Base-by-base conservation (phyloP, 495 filamentous ascomycete genomes). In the Echria macrotheca region DNA sequence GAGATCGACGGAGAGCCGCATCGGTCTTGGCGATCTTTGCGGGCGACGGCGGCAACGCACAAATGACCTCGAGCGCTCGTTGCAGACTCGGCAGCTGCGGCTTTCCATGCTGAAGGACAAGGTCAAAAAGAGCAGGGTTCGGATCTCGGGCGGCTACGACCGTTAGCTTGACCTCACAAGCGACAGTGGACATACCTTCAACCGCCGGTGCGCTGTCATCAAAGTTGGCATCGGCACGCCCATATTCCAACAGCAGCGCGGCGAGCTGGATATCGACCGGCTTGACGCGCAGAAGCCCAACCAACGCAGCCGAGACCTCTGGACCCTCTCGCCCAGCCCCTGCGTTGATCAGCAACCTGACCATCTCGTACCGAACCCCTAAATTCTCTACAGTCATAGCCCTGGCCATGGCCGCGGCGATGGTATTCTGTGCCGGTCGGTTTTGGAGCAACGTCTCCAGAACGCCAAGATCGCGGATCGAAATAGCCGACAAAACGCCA, bases 141-240 rank as follows among this genome's bases (percentile, higher is more conserved):
- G 58, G 54, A 38, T 69, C 59, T 7, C 57, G 14, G 6, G 57
- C 57, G 36, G 72, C 73, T 61, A 25, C 11, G 14, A 22, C 19
- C 9, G n/a, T n/a, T n/a, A n/a, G n/a, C n/a, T n/a, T n/a, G n/a
- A n/a, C n/a, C n/a, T n/a, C n/a, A n/a, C n/a, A n/a, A n/a, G 0
- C 21, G 14, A 12, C 11, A 23, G 2, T 17, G 18, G 9, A 21
- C 0, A 18, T 4, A n/a, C 11, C 11, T 9, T 4, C 21, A n/a
- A 4, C 29, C 11, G 73, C 58, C 14, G 64, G 54, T 9, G 54
- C 31, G 12, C 70, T 68, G 5, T 63, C 46, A 23, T 70, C 61
- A 18, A 64, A 59, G 44, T 76, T 76, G 32, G 68, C 58, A 50
- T 76, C 71, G 10, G 68, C 69, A 10, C 54, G 62, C 3, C 72